Evolutionary conservation across 192 early-diverging fungal genomes (phyloP).

Genomic region (Chytriomyces sp.): DNA sequence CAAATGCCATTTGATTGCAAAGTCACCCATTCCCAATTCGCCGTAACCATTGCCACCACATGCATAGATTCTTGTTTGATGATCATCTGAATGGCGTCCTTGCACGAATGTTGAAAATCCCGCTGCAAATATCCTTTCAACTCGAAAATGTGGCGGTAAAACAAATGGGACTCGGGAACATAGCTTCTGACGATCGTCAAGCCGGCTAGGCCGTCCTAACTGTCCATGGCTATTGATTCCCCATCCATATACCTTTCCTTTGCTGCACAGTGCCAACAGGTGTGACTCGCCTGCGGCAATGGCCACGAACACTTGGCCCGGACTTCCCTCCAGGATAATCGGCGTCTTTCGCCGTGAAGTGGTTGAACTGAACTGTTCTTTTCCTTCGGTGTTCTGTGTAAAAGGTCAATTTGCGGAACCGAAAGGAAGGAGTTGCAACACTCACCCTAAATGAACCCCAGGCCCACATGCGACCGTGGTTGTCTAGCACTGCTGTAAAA

Average conservation of each 20-base stretch:
- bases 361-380: constrained; percentile 1
- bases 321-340: not conserved
- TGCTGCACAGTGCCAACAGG: constrained; percentile 14
- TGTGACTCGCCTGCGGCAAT: constrained; percentile 37
- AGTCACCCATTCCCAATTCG: constrained; percentile 35
- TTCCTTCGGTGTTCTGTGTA: not conserved
- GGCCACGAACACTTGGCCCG: not conserved
- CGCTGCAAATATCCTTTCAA: not conserved
- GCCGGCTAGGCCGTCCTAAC: constrained; percentile 19
- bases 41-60: constrained; percentile 38
- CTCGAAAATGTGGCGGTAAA: not conserved
- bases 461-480: constrained; percentile 22
- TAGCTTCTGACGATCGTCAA: not conserved
- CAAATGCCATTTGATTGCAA: not conserved
- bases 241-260: constrained; percentile 28
- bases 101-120: constrained; percentile 31
- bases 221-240: constrained; percentile 34
- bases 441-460: constrained; percentile 37
- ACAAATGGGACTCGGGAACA: constrained; percentile 1
- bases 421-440: not conserved
- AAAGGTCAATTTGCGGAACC: not conserved
- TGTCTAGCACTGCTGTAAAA: constrained; percentile 21
- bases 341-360: constrained; percentile 3
- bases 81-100: not conserved
- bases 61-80: not conserved